Conservation (phyloP, 1,284 basidiomycete genomes). For the Ganoderma resinaceum region DNA sequence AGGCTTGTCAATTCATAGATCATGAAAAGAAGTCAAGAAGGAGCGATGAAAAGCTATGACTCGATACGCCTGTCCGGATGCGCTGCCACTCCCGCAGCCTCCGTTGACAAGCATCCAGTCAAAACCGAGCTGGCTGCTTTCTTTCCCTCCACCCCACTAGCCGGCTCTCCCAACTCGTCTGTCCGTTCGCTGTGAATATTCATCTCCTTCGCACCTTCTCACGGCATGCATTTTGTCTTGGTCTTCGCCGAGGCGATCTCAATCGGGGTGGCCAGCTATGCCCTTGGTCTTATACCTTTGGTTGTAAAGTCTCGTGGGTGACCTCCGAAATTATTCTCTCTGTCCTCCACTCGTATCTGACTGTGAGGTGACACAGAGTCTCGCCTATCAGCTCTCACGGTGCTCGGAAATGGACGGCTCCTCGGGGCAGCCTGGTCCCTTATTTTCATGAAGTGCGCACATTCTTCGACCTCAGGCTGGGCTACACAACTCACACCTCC, state of each 20-base stretch:
- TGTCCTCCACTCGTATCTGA: neutral
- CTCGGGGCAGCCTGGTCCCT: neutral
- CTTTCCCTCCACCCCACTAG: neutral
- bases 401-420: neutral
- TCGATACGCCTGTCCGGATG: neutral
- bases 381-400: neutral
- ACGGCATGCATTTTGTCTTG: neutral
- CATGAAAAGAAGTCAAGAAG: neutral
- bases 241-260: neutral
- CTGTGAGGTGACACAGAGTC: neutral
- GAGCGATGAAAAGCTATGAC: neutral
- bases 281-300: neutral
- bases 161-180: neutral
- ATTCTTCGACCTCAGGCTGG: neutral
- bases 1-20: neutral
- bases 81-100: neutral
- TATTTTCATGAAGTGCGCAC: neutral
- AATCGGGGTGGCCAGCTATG: neutral
- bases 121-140: neutral
- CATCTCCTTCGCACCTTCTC: neutral
- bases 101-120: neutral
- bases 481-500: neutral
- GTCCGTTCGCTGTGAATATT: neutral
- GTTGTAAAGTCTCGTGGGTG: neutral
- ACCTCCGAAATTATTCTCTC: neutral